A percentile compares a stretch with the other conserved stretches of the same genome.
Conservation (phyloP, 1,284 basidiomycete genomes). For the Sutorius eximius region DNA sequence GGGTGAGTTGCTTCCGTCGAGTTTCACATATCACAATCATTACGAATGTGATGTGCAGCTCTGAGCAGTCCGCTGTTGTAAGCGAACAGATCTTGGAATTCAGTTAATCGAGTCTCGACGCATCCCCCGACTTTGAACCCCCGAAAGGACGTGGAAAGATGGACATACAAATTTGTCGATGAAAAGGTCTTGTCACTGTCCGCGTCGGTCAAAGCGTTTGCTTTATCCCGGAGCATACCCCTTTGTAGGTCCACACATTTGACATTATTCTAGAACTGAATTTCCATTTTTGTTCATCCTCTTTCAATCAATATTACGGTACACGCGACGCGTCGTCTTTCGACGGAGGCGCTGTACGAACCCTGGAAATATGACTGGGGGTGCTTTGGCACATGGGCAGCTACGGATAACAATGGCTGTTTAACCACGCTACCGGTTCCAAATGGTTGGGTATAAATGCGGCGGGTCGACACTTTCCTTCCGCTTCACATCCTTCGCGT, state of each 20-base stretch:
- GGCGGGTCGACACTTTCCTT: too few relatives aligned
- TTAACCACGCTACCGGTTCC: not conserved
- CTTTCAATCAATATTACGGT: not conserved
- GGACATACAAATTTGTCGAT: not conserved
- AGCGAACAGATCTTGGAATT: not conserved
- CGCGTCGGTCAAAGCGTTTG: conserved; percentile 3
- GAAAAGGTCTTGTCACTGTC: not conserved
- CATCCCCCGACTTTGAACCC: not conserved
- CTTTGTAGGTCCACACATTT: conserved; percentile 2
- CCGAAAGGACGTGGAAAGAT: not conserved
- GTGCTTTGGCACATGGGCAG: conserved; percentile 7
- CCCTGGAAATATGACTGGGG: not conserved
- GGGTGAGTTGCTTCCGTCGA: not conserved
- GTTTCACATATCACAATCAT: not conserved
- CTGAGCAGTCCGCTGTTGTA: not conserved
- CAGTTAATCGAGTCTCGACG: not conserved
- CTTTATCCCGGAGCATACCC: conserved; percentile 5
- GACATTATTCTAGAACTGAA: not conserved
- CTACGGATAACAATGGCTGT: not conserved
- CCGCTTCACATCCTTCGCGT: too few relatives aligned
- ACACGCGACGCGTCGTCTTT: not conserved
- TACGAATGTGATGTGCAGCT: not conserved
- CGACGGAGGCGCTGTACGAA: not conserved
- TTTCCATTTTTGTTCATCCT: not conserved
- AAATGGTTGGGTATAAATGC: conserved; percentile 4